A percentile compares a stretch with the other conserved stretches of the same genome.
These are phyloP conservation scores for Schwanniomyces vanrijiae DNA, from an alignment of 805 yeast genomes.

Conservation along the genomic window DNA sequence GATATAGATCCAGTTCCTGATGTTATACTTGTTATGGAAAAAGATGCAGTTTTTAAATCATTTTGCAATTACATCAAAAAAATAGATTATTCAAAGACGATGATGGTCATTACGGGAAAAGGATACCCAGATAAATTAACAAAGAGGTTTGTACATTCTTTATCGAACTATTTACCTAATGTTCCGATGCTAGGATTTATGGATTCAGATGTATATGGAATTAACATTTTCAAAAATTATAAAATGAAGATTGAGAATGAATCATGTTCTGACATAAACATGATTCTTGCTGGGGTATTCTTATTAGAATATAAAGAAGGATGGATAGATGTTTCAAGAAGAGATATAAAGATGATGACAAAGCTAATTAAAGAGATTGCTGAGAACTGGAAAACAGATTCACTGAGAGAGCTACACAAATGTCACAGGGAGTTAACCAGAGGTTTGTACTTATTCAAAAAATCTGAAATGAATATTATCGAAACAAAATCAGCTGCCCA, in stretches of 20 bases:
- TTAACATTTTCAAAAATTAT: conserved; percentile 48
- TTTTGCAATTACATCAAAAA: conserved; percentile 20
- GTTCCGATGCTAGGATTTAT: conserved; percentile 48
- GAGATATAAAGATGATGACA: conserved; percentile 20
- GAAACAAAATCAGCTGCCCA: conserved; percentile 3
- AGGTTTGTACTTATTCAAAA: conserved; percentile 48
- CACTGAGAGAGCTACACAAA: conserved; percentile 2
- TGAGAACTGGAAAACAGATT: background rate
- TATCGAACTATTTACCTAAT: conserved; percentile 24
- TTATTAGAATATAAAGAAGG: conserved; percentile 38
- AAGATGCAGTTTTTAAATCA: conserved; percentile 41
- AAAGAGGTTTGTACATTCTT: conserved; percentile 33
- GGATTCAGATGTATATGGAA: conserved; percentile 68
- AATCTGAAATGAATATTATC: conserved; percentile 57
- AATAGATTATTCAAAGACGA: conserved; percentile 3
- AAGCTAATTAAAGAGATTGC: conserved; percentile 10
- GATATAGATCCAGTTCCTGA: background rate
- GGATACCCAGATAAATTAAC: conserved; percentile 68
- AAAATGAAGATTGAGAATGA: conserved; percentile 15
- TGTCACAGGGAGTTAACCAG: conserved; percentile 52
- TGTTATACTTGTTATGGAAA: conserved; percentile 31
- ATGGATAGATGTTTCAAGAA: conserved; percentile 17
- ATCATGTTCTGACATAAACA: conserved; percentile 6
- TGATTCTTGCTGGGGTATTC: conserved; percentile 40
- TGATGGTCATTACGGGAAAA: conserved; percentile 54